Evolutionary conservation across 768 basidiomycete species (phyloP), one percentile per base, ranked within the genome.

Genomic region (Podaxis carcinomalis): DNA sequence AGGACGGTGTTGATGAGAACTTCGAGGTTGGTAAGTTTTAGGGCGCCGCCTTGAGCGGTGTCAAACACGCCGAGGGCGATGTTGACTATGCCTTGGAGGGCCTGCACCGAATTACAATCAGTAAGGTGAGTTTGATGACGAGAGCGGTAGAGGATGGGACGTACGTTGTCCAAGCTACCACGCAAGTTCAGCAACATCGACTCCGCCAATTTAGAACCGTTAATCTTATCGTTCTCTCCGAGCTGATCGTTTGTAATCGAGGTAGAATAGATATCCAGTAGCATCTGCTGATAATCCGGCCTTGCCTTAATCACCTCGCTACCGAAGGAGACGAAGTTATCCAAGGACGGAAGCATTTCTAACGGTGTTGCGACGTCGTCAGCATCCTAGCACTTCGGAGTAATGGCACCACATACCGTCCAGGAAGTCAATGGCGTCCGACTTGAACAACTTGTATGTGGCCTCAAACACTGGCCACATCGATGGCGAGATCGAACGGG

Each of bases 381-480:
- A 58, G 27, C 37, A 10, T 32, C 16, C 35, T 21, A 19, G n/a
- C 50, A 21, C 14, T 25, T 50, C 5, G 35, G 54, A 49, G 55
- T 59, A 59, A 13, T 56, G 39, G 50, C 44, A 40, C 36, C 59
- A 36, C 80, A 57, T 55, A 89, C 93, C 93, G 66, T 94, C 91
- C 57, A 95, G 78, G 79, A 92, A 95, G 73, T 94, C 92, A 40
- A 89, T 75, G 14, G 91, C 92, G 35, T 92, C 89, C 14, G 81
- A 78, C 72, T 92, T 93, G 85, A 95, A 92, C 19, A 91, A 75
- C 52, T 80, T 80, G 73, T 93, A 93, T 0, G 90, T 94, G 64
- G 86, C 73, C 74, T 94, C 92, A 63, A 92, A 92, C 37, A 95
- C 80, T 9, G 84, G 87, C 94, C 93, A 95, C 88, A 95, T 88